Conservation (phyloP, 164 flowering plant species). For the Cinnamomum chago region DNA sequence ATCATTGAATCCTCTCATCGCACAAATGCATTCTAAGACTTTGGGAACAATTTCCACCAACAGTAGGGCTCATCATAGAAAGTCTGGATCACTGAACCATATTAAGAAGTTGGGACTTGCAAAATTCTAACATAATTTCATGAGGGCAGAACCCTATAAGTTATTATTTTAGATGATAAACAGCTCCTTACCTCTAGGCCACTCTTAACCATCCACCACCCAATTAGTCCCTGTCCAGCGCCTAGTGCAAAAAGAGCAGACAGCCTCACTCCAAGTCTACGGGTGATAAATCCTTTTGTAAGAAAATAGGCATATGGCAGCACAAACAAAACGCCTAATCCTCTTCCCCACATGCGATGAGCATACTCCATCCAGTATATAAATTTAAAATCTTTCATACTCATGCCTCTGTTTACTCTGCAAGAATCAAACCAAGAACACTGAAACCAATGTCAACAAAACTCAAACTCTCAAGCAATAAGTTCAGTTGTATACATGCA, state of each 20-base stretch:
- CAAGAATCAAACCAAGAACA: slow-evolving; percentile 11
- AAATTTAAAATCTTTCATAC: slow-evolving; percentile 84
- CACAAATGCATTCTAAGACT: too few species aligned
- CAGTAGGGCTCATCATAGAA: too few species aligned
- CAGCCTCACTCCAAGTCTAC: slow-evolving; percentile 70
- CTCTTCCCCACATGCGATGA: slow-evolving; percentile 99
- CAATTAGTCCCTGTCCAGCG: slow-evolving; percentile 96
- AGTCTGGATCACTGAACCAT: too few species aligned
- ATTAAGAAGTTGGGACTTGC: too few species aligned
- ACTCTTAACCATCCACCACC: slow-evolving; percentile 99
- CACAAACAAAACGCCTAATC: slow-evolving; percentile 77
- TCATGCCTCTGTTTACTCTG: slow-evolving; percentile 92
- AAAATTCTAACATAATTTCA: too few species aligned
- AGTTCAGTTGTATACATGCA: background rate
- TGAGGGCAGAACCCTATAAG: background rate
- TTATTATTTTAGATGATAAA: background rate
- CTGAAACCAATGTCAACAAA: background rate
- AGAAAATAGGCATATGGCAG: slow-evolving; percentile 87
- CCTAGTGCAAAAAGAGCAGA: slow-evolving; percentile 92
- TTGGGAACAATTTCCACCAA: too few species aligned
- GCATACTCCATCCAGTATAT: slow-evolving; percentile 99
- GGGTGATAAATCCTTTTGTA: slow-evolving; percentile 73
- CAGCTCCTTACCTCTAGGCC: slow-evolving; percentile 68
- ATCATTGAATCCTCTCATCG: too few species aligned
- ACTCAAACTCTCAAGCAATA: background rate